A percentile compares a stretch with the other conserved stretches of the same genome.
Conservation (phyloP, 306 rosid genomes). For the Quercus alba region DNA sequence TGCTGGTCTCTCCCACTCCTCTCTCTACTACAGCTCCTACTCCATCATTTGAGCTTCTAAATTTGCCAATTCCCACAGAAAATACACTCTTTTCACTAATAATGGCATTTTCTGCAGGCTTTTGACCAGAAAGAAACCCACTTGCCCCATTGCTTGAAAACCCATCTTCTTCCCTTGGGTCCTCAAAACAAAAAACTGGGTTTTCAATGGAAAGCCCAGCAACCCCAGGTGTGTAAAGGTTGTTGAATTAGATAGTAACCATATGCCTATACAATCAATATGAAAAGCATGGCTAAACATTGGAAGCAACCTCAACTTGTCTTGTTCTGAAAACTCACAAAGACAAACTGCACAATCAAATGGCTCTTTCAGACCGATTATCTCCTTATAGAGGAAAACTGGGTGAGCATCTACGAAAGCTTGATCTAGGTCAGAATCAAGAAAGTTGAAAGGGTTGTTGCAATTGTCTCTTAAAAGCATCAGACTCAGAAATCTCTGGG, state of each 20-base stretch:
- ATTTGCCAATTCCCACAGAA: conserved; percentile 81
- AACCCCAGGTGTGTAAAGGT: no score
- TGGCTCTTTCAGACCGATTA: no score
- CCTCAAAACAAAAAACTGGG: conserved; percentile 51
- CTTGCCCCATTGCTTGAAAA: conserved; percentile 36
- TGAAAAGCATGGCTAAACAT: no score
- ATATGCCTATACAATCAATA: no score
- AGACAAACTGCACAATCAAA: no score
- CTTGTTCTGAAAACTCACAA: no score
- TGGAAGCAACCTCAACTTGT: no score
- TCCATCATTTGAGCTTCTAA: conserved; percentile 53
- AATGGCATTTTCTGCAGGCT: conserved; percentile 55
- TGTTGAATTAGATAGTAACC: no score
- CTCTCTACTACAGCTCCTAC: conserved; percentile 29
- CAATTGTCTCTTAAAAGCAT: conserved; percentile 64
- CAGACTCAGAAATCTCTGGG: conserved; percentile 60
- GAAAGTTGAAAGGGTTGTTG: conserved; percentile 36
- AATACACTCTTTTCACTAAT: conserved; percentile 62
- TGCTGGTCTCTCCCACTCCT: conserved; percentile 46
- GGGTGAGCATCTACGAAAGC: no score
- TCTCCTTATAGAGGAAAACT: no score
- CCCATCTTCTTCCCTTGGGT: conserved; percentile 38
- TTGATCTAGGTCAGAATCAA: no score
- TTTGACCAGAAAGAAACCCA: conserved; percentile 34
- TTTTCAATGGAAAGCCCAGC: conserved; percentile 34